Evolutionary conservation across 169 alveolate species (phyloP).

Genomic region (Toxoplasma gondii): DNA sequence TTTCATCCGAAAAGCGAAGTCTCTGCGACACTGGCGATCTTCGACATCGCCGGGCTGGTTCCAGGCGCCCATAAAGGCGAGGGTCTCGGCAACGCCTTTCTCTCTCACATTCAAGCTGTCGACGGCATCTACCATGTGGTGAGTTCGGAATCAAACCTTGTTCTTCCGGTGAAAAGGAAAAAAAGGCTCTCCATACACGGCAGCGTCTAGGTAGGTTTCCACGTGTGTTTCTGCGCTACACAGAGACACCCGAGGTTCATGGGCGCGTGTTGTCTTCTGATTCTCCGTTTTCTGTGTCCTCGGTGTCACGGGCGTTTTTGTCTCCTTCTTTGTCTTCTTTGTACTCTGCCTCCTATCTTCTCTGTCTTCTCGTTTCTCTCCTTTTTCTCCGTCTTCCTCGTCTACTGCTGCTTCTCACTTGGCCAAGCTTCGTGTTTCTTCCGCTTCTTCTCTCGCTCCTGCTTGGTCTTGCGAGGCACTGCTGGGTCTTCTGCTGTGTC

Average conservation of each 20-base stretch:
- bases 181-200: too few relatives aligned
- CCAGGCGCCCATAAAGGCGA: conserved; percentile 98
- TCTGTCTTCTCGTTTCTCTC: too few relatives aligned
- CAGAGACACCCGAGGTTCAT: too few relatives aligned
- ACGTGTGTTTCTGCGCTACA: background rate
- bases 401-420: too few relatives aligned
- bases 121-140: conserved; percentile 99
- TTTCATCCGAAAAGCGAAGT: conserved; percentile 96
- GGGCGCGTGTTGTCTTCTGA: too few relatives aligned
- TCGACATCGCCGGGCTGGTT: conserved; percentile 99
- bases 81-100: conserved; percentile 99
- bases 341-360: background rate
- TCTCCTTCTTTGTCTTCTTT: background rate
- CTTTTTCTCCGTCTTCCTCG: background rate
- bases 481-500: background rate
- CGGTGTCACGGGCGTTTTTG: too few relatives aligned
- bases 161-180: background rate
- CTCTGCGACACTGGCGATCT: conserved; percentile 95
- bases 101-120: conserved; percentile 95
- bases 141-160: conserved; percentile 71
- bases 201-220: background rate
- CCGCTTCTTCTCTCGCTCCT: background rate
- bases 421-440: too few relatives aligned
- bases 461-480: background rate
- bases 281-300: too few relatives aligned